Conservation (phyloP, 2,329 filamentous ascomycete species). For the Colletotrichum sidae region DNA sequence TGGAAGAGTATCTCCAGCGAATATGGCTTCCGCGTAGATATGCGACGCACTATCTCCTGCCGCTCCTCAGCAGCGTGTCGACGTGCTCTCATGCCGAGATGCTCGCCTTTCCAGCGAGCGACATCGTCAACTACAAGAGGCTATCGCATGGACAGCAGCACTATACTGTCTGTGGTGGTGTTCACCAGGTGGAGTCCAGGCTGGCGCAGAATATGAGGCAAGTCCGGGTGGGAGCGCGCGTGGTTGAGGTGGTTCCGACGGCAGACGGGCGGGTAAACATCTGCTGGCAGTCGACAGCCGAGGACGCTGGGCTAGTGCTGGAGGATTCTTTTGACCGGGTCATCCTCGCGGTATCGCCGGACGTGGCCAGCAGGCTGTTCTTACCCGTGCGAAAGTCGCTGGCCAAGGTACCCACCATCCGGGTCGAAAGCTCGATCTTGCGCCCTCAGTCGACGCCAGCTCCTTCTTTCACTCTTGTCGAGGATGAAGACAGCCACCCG, state of each 20-base stretch:
- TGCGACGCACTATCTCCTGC: conserved; percentile 61
- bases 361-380: conserved; percentile 62
- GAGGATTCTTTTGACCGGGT: conserved; percentile 61
- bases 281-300: conserved; percentile 45
- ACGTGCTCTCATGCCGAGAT: conserved; percentile 65
- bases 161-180: conserved; percentile 62
- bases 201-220: conserved; percentile 53
- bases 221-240: conserved; percentile 53
- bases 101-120: conserved; percentile 63
- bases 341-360: conserved; percentile 65
- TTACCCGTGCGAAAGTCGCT: conserved; percentile 52
- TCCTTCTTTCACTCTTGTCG: conserved; percentile 27
- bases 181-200: conserved; percentile 60
- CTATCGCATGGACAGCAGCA: conserved; percentile 60
- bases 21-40: conserved; percentile 62
- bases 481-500: conserved; percentile 10
- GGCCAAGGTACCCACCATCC: conserved; percentile 57
- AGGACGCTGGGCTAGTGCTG: conserved; percentile 11
- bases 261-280: conserved; percentile 44
- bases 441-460: conserved; percentile 23
- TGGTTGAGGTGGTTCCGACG: conserved; percentile 48
- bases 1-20: conserved; percentile 62
- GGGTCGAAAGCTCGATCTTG: conserved; percentile 61
- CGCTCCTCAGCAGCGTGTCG: conserved; percentile 64
- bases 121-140: conserved; percentile 63